A percentile compares a stretch with the other conserved stretches of the same genome.
phyloP scores from a whole-genome alignment of 2,329 filamentous ascomycete species.

The Aureobasidium melanogenum region DNA sequence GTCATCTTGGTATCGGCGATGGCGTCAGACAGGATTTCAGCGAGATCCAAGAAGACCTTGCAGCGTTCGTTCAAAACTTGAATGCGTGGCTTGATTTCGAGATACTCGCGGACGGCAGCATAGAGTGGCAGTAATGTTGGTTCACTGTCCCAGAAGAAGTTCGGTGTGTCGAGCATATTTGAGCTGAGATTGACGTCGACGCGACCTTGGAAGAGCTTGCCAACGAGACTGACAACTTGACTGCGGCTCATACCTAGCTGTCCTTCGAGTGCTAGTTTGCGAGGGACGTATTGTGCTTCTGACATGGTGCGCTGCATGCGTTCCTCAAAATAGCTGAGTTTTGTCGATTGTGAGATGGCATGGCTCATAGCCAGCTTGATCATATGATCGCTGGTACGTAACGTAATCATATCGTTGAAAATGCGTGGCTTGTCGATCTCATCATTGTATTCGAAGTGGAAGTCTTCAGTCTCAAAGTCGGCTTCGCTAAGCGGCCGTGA shows the following conservation, averaged over 20 bases:
- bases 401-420: conserved; percentile 98
- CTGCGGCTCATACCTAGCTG: conserved; percentile 83
- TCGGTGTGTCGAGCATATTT: conserved; percentile 91
- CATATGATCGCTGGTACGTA: conserved; percentile 94
- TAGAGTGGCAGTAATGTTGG: conserved; percentile 92
- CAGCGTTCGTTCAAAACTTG: conserved; percentile 96
- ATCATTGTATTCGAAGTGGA: conserved; percentile 93
- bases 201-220: conserved; percentile 81
- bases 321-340: conserved; percentile 92
- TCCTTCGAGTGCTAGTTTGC: conserved; percentile 78
- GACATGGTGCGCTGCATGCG: conserved; percentile 91
- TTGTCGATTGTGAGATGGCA: conserved; percentile 94
- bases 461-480: conserved; percentile 95
- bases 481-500: conserved; percentile 73
- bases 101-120: conserved; percentile 87
- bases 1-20: conserved; percentile 95
- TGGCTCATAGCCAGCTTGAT: conserved; percentile 97
- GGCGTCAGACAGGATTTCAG: conserved; percentile 86
- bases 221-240: conserved; percentile 87
- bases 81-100: conserved; percentile 93
- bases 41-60: conserved; percentile 89
- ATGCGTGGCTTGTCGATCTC: conserved; percentile 80
- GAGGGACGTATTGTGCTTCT: conserved; percentile 85
- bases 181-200: conserved; percentile 97
- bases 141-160: conserved; percentile 98